Percentiles rank a stretch among this genome's conserved stretches.
Evolutionary conservation across 495 filamentous ascomycete genomes (phyloP).

Genomic region (Talaromyces borbonicus): DNA sequence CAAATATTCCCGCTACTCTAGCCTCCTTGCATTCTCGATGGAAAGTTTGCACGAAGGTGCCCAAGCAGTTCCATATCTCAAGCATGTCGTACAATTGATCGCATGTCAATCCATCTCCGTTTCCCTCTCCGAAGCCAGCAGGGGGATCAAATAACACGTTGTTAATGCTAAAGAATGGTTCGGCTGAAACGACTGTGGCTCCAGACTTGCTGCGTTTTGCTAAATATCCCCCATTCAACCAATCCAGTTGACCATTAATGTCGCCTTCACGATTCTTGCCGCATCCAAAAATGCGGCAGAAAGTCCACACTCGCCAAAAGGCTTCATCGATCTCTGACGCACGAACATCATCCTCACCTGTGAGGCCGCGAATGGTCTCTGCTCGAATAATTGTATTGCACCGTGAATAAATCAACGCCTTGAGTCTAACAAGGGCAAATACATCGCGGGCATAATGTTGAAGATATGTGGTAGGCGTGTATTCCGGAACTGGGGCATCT

Average conservation of each 20-base stretch:
- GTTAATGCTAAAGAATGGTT: constrained; percentile 42
- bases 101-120: constrained; percentile 42
- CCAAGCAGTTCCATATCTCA: constrained; percentile 57
- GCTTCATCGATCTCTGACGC: constrained; percentile 52
- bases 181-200: constrained; percentile 26
- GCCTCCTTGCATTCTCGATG: constrained; percentile 48
- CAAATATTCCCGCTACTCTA: constrained; percentile 46
- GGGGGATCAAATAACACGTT: constrained; percentile 48
- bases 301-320: constrained; percentile 62
- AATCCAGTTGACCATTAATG: constrained; percentile 53
- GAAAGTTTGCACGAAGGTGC: constrained; percentile 46
- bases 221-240: constrained; percentile 48
- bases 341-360: constrained; percentile 37
- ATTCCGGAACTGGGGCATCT: constrained; percentile 42
- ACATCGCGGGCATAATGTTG: constrained; percentile 47
- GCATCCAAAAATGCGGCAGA: constrained; percentile 57
- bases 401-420: constrained; percentile 48
- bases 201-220: constrained; percentile 32
- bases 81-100: constrained; percentile 55
- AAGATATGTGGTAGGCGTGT: constrained; percentile 47
- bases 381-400: constrained; percentile 49
- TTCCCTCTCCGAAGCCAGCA: constrained; percentile 49
- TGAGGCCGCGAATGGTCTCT: constrained; percentile 46
- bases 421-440: constrained; percentile 48
- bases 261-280: constrained; percentile 51